Evolutionary conservation across 305 asterid species (phyloP).

Genomic region (Petunia hybrid): DNA sequence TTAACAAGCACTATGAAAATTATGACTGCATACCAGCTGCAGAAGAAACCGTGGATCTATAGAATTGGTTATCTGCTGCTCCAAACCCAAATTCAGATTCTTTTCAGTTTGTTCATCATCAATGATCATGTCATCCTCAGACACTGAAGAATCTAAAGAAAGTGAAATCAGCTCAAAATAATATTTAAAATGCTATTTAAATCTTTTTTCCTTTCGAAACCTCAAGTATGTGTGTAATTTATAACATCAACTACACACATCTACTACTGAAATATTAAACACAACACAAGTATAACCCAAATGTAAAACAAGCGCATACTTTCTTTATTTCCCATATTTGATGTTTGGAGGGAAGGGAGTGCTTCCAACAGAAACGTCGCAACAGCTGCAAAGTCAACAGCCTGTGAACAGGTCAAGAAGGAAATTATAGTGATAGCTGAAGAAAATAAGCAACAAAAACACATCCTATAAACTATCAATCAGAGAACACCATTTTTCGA

Average conservation of each 20-base stretch:
- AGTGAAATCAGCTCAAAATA: slow-evolving; percentile 14
- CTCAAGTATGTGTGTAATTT: slow-evolving; percentile 5
- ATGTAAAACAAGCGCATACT: slow-evolving; percentile 44
- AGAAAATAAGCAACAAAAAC: slow-evolving; percentile 34
- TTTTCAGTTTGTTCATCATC: slow-evolving; percentile 58
- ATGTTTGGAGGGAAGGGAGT: slow-evolving; percentile 69
- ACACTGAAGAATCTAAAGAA: slow-evolving; percentile 56
- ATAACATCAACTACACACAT: slow-evolving; percentile 11
- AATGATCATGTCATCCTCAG: slow-evolving; percentile 79
- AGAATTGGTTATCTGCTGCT: slow-evolving; percentile 74
- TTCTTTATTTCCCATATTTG: slow-evolving; percentile 62
- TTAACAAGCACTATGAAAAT: slow-evolving; percentile 10
- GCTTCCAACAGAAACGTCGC: slow-evolving; percentile 82
- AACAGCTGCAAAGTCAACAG: slow-evolving; percentile 78
- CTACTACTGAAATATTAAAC: background rate
- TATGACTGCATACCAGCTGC: slow-evolving; percentile 66
- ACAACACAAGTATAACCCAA: slow-evolving; percentile 16
- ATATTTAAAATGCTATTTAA: slow-evolving; percentile 7
- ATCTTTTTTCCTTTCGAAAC: slow-evolving; percentile 10
- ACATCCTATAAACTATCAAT: background rate
- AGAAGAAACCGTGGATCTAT: slow-evolving; percentile 80
- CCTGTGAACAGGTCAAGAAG: slow-evolving; percentile 53
- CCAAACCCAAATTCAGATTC: slow-evolving; percentile 71
- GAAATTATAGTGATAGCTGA: slow-evolving; percentile 23
- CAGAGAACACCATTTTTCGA: background rate